phyloP scores from a whole-genome alignment of 2,329 filamentous ascomycete genomes.

The Colletotrichum sp. region DNA sequence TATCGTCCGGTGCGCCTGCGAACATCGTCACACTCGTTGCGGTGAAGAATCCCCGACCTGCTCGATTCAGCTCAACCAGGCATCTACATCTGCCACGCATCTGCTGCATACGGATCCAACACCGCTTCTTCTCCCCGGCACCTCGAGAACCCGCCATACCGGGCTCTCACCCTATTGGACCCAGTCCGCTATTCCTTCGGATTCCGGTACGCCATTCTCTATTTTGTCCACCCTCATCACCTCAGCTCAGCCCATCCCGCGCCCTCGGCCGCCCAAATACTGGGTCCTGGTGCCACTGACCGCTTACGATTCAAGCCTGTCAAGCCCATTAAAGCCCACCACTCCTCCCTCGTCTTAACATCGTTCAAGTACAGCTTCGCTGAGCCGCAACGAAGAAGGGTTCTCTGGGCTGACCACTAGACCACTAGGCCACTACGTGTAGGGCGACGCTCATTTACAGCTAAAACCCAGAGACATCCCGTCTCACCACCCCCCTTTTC shows the following conservation, averaged over 20 bases:
- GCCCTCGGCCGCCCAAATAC: background rate
- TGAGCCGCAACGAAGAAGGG: conserved; percentile 7
- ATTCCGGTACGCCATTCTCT: background rate
- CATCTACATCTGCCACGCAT: background rate
- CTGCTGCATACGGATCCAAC: background rate
- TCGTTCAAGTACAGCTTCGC: background rate
- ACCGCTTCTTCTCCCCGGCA: background rate
- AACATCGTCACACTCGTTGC: background rate
- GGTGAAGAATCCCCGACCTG: background rate
- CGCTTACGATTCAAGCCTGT: conserved; percentile 5
- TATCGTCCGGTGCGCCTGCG: background rate
- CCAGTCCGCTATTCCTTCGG: background rate
- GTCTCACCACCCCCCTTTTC: conserved; percentile 7
- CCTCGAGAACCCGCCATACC: background rate
- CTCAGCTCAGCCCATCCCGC: conserved; percentile 8
- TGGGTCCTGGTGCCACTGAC: conserved; percentile 5
- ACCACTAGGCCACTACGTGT: background rate
- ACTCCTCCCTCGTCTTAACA: background rate
- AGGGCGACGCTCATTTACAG: conserved; percentile 4
- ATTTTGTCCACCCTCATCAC: background rate
- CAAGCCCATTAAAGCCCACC: background rate
- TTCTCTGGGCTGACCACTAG: conserved; percentile 12
- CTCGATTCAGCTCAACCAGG: background rate
- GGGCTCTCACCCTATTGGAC: background rate
- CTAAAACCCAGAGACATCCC: background rate